Evolutionary conservation across 2,329 filamentous ascomycete genomes (phyloP), one percentile per base, ranked within the genome.

Genomic region (Periglandula ipomoeae): DNA sequence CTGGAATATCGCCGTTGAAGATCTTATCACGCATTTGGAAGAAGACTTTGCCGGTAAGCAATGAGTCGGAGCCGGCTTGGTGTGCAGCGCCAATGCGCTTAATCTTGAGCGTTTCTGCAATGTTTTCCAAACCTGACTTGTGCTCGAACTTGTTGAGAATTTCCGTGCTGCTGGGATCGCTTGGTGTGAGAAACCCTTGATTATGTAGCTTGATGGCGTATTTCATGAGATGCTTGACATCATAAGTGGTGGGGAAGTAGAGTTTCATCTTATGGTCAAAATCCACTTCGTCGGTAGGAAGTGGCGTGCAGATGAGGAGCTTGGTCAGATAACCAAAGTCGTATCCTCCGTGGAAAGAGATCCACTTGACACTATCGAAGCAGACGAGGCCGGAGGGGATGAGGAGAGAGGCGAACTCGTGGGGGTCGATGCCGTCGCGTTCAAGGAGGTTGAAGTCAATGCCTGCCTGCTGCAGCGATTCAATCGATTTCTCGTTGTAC

Each of bases 321-420:
- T 98, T 98, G 61, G 94, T 90, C 42, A 98, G 75, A 62, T 97
- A 97, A 44, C 90, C 93, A 68, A 98, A 97, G 70, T 98, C 93
- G 68, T 98, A 98, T 52, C 91, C 93, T 24, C 89, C 93, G 66
- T 98, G 93, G 70, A 97, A 97, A 4, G 89, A 95, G 55, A 98
- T 87, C 93, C 93, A 98, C 64, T 89, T 85, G 48, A 96, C 87
- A 50, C 94, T 83, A 35, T 93, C 84, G 55, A 87, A 82, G 59
- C 93, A 85, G 11, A 94, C 89, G 41, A 98, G 77, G 8, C 93
- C 93, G 1, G 93, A 97, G 44, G 87, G 90, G 49, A 95, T 95
- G 53, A 98, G 76, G 24, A 95, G 75, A 2, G 90, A 81, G 4
- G 90, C 93, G 61, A 98, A 98, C 47, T 89, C 84, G 53, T 84